phyloP scores from a whole-genome alignment of 148 eudicot genomes.

The Amaranthus hypochondriacus region DNA sequence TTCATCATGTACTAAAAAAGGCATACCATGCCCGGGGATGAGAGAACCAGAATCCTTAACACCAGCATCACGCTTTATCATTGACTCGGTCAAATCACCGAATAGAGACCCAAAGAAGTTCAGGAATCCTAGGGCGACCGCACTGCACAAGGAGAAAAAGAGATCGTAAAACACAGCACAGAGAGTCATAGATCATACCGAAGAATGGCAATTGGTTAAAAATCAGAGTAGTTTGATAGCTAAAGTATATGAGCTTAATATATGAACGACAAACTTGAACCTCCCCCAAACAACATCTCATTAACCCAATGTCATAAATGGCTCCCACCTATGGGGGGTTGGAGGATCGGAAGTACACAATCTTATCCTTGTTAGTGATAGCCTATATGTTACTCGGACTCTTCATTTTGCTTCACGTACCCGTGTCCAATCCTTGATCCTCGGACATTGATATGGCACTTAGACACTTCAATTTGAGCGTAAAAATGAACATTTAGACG shows the following conservation, averaged over 20 bases:
- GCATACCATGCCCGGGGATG: constrained; percentile 97
- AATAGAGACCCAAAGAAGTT: constrained; percentile 92
- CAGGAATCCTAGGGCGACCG: constrained; percentile 69
- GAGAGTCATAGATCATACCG: background rate
- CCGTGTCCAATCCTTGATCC: too few species aligned
- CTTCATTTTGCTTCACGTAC: too few species aligned
- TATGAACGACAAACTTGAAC: background rate
- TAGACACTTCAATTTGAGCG: too few species aligned
- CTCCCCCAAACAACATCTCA: too few species aligned
- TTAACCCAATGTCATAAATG: too few species aligned
- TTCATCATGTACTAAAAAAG: background rate
- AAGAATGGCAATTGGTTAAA: background rate
- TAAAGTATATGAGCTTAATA: background rate
- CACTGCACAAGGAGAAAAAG: constrained; percentile 44
- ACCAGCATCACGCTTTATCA: constrained; percentile 99
- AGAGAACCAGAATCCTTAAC: constrained; percentile 97
- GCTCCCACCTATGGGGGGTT: too few species aligned
- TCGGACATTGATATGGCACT: too few species aligned
- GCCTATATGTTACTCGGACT: too few species aligned
- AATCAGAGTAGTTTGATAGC: background rate
- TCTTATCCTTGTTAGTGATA: too few species aligned
- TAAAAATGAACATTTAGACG: too few species aligned
- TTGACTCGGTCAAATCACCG: constrained; percentile 90
- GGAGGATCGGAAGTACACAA: too few species aligned
- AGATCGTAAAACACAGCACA: constrained; percentile 1